Evolutionary conservation across 2,329 filamentous ascomycete species (phyloP), one percentile per base, ranked within the genome.

Genomic region (Aureobasidium vineae): DNA sequence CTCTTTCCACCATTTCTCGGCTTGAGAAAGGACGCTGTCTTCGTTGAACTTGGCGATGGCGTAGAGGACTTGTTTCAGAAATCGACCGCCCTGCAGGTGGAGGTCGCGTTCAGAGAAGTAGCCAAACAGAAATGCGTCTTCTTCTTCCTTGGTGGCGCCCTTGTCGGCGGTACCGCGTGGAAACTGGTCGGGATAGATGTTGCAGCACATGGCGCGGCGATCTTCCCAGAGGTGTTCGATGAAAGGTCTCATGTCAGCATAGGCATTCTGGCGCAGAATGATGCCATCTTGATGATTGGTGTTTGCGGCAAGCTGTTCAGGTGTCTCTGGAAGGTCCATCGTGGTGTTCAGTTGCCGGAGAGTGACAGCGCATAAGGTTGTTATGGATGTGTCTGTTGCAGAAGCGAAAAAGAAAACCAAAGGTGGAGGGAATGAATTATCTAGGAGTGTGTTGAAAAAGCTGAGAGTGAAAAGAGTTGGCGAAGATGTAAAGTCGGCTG

Each of bases 41-140:
- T 70, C 63, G 57, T 77, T 77, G 67, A 69, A 75, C n/a, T 71
- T 31, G 2, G 75, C 74, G 65, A 72, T 71, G 31, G 61, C 70
- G 64, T 72, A 72, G 69, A 73, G 75, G 19, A 72, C 75, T 54
- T 76, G 72, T 69, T 76, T 76, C 60, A 77, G 70, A 57, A 77
- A 77, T n/a, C 69, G 65, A 40, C 70, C 70, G 47, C 74, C 73
- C 66, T 74, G 73, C 66, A 72, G 67, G 59, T 71, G 70, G 49
- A 73, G 69, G 26, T 75, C 73, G 19, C 63, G 45, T 10, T 71
- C 70, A 63, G 50, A 67, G 66, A 77, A 77, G 40, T 66, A 70
- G 5, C 57, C 28, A 61, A 67, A 69, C 49, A 77, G 67, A 64
- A 76, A 77, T 1, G 57, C 66, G 38, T 77, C 73, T 68, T 77